Conservation (phyloP, 2,329 filamentous ascomycete genomes). For the Meredithiella fracta region DNA sequence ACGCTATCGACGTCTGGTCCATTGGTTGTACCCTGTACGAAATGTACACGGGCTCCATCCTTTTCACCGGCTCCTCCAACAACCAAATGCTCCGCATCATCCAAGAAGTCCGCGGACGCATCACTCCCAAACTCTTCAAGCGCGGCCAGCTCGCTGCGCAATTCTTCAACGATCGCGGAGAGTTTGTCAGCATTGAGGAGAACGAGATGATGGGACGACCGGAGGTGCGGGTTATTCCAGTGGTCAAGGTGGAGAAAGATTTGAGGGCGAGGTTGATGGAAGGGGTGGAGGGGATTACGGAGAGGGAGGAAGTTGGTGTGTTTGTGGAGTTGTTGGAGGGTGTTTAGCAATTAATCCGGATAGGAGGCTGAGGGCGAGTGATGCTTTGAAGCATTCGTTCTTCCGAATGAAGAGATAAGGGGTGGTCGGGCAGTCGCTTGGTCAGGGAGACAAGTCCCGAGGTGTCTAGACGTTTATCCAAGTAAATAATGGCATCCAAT, state of each 20-base stretch:
- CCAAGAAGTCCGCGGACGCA: conserved; percentile 88
- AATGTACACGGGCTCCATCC: conserved; percentile 90
- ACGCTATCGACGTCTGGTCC: conserved; percentile 92
- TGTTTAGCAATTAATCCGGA: conserved; percentile 84
- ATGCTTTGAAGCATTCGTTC: conserved; percentile 82
- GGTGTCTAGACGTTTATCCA: background rate
- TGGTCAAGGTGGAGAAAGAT: conserved; percentile 63
- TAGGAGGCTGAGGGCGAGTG: conserved; percentile 71
- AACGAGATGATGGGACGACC: conserved; percentile 79
- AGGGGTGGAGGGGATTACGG: conserved; percentile 52
- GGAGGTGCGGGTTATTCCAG: conserved; percentile 47
- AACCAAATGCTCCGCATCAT: conserved; percentile 96
- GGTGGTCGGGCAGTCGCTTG: background rate
- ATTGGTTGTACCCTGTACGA: conserved; percentile 96
- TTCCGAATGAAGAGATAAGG: conserved; percentile 28
- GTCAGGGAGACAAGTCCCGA: background rate
- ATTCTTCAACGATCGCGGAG: conserved; percentile 73
- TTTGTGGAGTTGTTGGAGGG: conserved; percentile 81
- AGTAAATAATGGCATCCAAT: too few species aligned
- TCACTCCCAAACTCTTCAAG: conserved; percentile 76
- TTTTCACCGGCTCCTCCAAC: conserved; percentile 89
- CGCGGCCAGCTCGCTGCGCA: conserved; percentile 58
- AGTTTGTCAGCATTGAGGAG: conserved; percentile 70
- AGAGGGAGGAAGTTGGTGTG: conserved; percentile 54
- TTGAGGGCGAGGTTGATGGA: conserved; percentile 64